Conservation (phyloP, 352 stramenopile genomes). For the Discostella stelligera region DNA sequence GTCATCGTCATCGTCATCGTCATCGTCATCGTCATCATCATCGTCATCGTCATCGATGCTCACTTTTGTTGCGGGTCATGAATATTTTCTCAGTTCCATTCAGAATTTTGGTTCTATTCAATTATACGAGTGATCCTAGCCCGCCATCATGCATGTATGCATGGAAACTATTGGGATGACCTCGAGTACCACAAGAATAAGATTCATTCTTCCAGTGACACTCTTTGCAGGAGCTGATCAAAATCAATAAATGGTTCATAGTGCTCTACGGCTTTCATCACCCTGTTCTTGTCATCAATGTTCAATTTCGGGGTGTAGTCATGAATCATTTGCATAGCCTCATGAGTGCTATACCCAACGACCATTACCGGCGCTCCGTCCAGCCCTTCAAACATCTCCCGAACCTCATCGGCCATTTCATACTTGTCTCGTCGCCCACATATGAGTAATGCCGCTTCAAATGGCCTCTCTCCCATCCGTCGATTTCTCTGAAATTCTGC, state of each 20-base stretch:
- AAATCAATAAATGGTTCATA: conserved; percentile 84
- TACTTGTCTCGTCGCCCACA: conserved; percentile 70
- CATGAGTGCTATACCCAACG: conserved; percentile 51
- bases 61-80: too few species aligned
- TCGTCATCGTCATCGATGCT: too few species aligned
- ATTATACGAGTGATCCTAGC: too few species aligned
- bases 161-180: neutral
- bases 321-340: conserved; percentile 73
- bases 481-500: conserved; percentile 72
- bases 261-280: conserved; percentile 76
- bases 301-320: conserved; percentile 82
- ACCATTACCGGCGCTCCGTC: conserved; percentile 65
- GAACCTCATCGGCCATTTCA: conserved; percentile 57
- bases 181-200: neutral
- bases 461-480: conserved; percentile 48
- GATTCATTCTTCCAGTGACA: conserved; percentile 14
- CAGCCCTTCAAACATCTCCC: conserved; percentile 66
- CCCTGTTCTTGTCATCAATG: conserved; percentile 77
- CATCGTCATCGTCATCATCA: too few species aligned
- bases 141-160: neutral
- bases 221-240: conserved; percentile 64
- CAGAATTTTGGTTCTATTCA: too few species aligned
- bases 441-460: conserved; percentile 72
- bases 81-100: too few species aligned
- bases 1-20: too few species aligned